Evolutionary conservation across 2,329 filamentous ascomycete species (phyloP), one percentile per base, ranked within the genome.

Genomic region (Verticillium isaacii): DNA sequence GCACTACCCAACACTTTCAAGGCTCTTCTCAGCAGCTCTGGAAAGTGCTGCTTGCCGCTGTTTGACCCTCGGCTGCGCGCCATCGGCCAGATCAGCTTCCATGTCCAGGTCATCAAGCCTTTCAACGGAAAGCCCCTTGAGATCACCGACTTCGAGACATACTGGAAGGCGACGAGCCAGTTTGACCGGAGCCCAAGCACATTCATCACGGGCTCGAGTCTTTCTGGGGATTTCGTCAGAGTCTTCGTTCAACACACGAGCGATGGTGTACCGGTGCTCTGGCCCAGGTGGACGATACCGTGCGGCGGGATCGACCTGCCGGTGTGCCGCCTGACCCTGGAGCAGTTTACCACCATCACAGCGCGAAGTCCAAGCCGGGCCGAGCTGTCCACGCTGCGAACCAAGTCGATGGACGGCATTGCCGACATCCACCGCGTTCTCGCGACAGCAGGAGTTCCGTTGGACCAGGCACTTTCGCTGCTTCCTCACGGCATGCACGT

Each of bases 91-190:
- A 92, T 98, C 67, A 92, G 88, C 66, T 99, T 99, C 80, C 91
- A 91, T 66, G 96, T 92, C 61, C 93, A 98, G 72, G 92, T 98
- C 32, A 96, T 99, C 73, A 97, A 97, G 71, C 95, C 95, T 0
- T 99, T 98, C 78, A 87, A 89, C 65, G 94, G 95, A 8, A 90
- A 93, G 64, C 93, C 95, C 3, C 81, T 99, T 25, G 95, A 99
- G 74, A 97, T 99, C 64, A 96, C 95, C 1, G 93, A 98, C 71
- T 99, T 98, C 69, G 95, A 96, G 65, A 98, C 95, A 0, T 99
- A 99, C 75, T 99, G 95, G 95, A 99, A 98, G 76, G 94, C 94
- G 0, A 99, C 95, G 1, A 97, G 93, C 70, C 93, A 97, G 68
- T 85, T 95, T 57, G 92, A 97, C 72, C 88, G 91, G 58, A 91